A percentile compares a stretch with the other conserved stretches of the same genome.
These are phyloP conservation scores for Pyrus pyrifolia DNA, from an alignment of 306 rosid species.

Conservation along the genomic window DNA sequence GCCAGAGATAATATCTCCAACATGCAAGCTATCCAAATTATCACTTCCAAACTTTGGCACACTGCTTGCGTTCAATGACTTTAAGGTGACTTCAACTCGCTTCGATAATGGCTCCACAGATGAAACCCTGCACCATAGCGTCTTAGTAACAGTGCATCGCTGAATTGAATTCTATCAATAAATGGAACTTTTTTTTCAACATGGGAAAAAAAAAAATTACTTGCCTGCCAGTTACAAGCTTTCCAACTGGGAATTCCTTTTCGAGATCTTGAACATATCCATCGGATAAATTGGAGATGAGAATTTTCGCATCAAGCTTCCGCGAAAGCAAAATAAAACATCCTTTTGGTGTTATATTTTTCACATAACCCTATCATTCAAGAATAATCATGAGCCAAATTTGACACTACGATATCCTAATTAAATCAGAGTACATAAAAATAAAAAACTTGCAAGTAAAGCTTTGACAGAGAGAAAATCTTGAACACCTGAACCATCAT, in stretches of 20 bases:
- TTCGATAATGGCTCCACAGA: conserved; percentile 80
- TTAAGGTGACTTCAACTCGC: conserved; percentile 84
- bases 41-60: conserved; percentile 28
- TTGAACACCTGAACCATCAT: conserved; percentile 60
- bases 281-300: conserved; percentile 69
- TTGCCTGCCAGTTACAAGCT: conserved; percentile 76
- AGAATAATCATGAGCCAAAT: background rate
- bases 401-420: conserved; percentile 6
- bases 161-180: conserved; percentile 8
- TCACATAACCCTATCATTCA: conserved; percentile 68
- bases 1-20: conserved; percentile 73
- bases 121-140: conserved; percentile 51
- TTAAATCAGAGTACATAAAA: background rate
- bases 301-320: conserved; percentile 79
- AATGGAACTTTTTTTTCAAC: background rate
- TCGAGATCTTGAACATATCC: conserved; percentile 55
- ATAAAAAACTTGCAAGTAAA: background rate
- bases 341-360: conserved; percentile 70
- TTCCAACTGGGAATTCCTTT: conserved; percentile 77
- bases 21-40: conserved; percentile 49
- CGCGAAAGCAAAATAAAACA: conserved; percentile 80
- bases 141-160: conserved; percentile 24
- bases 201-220: background rate
- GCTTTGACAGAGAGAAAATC: background rate
- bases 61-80: conserved; percentile 33